Evolutionary conservation across 2,329 filamentous ascomycete species (phyloP).

Genomic region (Colletotrichum orchidophilum): DNA sequence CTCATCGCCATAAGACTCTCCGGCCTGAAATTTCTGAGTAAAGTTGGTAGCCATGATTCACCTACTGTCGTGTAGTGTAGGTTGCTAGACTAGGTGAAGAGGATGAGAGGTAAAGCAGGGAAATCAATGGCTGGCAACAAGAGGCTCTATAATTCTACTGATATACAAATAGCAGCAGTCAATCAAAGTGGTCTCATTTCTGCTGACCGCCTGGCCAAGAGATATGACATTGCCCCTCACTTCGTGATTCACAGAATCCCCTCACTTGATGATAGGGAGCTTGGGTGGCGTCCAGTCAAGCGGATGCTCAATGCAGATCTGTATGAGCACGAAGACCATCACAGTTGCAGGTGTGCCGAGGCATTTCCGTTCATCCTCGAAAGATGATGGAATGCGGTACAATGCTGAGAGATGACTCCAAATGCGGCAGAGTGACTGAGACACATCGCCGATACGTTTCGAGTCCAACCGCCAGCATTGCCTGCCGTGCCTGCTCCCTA

Average conservation of each 20-base stretch:
- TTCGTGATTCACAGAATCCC: background rate
- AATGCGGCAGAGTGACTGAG: background rate
- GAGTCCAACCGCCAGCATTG: background rate
- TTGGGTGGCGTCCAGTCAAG: background rate
- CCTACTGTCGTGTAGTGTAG: background rate
- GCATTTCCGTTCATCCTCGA: background rate
- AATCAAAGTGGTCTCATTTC: background rate
- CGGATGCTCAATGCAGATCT: background rate
- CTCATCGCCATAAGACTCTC: constrained; percentile 46
- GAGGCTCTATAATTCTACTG: background rate
- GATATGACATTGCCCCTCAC: background rate
- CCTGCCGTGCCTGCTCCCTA: background rate
- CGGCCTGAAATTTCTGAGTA: constrained; percentile 49
- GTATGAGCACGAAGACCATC: background rate
- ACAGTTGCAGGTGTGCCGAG: background rate
- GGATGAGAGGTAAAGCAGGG: background rate
- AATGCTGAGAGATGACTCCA: background rate
- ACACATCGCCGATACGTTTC: background rate
- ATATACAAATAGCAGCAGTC: background rate
- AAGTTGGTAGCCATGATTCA: constrained; percentile 40
- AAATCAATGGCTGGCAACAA: background rate
- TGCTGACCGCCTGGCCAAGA: no score
- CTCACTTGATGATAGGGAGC: background rate
- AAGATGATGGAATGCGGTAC: background rate
- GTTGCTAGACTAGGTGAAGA: background rate